These are phyloP conservation scores for Lyophyllum decastes DNA, from an alignment of 768 basidiomycete genomes.

Conservation along the genomic window DNA sequence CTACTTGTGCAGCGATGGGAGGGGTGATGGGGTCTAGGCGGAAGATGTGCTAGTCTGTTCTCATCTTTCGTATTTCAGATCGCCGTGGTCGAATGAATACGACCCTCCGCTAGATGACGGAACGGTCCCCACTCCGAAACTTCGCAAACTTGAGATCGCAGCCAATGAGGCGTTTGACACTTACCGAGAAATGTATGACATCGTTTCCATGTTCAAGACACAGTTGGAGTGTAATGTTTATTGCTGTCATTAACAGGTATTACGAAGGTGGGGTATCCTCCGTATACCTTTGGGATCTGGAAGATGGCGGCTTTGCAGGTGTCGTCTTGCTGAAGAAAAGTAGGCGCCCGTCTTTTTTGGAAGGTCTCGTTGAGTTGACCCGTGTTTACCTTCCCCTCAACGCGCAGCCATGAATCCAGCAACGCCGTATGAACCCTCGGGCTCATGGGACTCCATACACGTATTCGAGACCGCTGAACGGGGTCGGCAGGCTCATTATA, in stretches of 20 bases:
- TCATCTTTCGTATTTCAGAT: constrained; percentile 51
- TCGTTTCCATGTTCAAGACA: constrained; percentile 1
- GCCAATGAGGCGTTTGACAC: constrained; percentile 98
- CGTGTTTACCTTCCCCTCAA: background rate
- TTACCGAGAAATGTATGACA: constrained; percentile 87
- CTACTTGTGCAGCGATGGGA: background rate
- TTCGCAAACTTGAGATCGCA: constrained; percentile 88
- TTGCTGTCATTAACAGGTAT: constrained; percentile 55
- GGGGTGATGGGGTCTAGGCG: background rate
- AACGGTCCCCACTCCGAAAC: constrained; percentile 78
- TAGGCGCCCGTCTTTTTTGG: constrained; percentile 31
- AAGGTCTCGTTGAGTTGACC: constrained; percentile 1
- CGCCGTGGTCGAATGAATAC: constrained; percentile 98
- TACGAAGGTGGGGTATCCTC: constrained; percentile 98
- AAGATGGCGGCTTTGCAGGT: constrained; percentile 95
- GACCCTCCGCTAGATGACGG: constrained; percentile 89
- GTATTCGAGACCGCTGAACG: constrained; percentile 95
- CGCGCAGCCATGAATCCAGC: constrained; percentile 61
- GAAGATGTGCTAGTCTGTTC: background rate
- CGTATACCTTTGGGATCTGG: constrained; percentile 97
- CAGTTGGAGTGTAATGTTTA: background rate
- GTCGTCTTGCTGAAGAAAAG: constrained; percentile 96
- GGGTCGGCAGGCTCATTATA: constrained; percentile 92
- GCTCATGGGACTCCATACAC: constrained; percentile 98
- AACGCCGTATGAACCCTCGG: constrained; percentile 62